A percentile compares a stretch with the other conserved stretches of the same genome.
These are phyloP conservation scores for Nakataea oryzae DNA, from an alignment of 2,329 filamentous ascomycete genomes.

Conservation along the genomic window DNA sequence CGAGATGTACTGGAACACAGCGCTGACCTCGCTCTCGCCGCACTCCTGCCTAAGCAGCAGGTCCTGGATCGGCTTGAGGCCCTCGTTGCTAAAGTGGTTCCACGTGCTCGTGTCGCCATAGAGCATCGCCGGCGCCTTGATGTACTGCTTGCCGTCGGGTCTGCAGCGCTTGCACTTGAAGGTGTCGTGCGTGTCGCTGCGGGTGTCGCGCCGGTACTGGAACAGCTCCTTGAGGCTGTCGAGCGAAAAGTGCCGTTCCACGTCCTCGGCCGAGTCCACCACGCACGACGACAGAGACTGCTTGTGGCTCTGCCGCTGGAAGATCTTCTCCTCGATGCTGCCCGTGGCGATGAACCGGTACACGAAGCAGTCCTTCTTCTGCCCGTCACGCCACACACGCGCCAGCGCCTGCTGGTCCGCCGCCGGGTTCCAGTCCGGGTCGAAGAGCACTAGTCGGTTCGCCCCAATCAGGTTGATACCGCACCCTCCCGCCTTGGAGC, in stretches of 20 bases:
- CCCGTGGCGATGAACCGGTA: conserved; percentile 99
- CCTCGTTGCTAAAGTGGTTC: conserved; percentile 90
- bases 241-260: conserved; percentile 90
- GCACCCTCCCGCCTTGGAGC: conserved; percentile 92
- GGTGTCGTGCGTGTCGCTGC: conserved; percentile 91
- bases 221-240: conserved; percentile 89
- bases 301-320: conserved; percentile 96
- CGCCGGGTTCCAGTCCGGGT: conserved; percentile 96
- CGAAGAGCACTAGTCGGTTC: conserved; percentile 90
- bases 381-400: conserved; percentile 95
- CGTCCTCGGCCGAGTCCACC: conserved; percentile 91
- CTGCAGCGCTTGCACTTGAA: conserved; percentile 97
- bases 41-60: conserved; percentile 79
- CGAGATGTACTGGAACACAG: conserved; percentile 98
- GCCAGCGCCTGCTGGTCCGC: conserved; percentile 95
- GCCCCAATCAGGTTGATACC: conserved; percentile 92
- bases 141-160: conserved; percentile 72
- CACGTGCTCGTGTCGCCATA: conserved; percentile 98
- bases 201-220: conserved; percentile 77
- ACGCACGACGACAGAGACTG: conserved; percentile 94
- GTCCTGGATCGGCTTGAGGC: conserved; percentile 78
- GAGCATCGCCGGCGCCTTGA: conserved; percentile 89
- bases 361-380: conserved; percentile 98
- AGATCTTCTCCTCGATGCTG: conserved; percentile 94
- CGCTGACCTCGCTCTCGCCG: conserved; percentile 69